Evolutionary conservation across 345 rosid species (phyloP).

Genomic region (Noccaea bulbosa): DNA sequence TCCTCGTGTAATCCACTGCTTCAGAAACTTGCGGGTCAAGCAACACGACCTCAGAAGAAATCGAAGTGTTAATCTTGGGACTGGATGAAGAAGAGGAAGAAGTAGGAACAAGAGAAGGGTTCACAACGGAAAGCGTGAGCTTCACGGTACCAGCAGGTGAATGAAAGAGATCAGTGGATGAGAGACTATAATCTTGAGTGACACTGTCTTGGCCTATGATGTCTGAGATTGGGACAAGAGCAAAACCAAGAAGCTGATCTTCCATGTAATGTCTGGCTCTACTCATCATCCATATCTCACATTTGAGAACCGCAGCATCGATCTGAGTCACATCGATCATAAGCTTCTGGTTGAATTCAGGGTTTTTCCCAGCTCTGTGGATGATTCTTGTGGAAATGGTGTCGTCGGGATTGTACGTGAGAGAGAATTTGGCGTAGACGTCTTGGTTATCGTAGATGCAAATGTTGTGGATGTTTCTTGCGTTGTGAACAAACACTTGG

Average conservation of each 20-base stretch:
- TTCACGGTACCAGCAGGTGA: conserved; percentile 91
- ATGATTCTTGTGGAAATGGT: conserved; percentile 75
- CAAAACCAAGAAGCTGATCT: conserved; percentile 92
- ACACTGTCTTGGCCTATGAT: conserved; percentile 70
- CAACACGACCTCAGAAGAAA: conserved; percentile 82
- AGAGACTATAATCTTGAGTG: conserved; percentile 70
- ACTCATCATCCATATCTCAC: conserved; percentile 98
- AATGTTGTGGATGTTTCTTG: conserved; percentile 95
- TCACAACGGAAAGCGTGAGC: conserved; percentile 63
- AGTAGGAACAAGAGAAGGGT: conserved; percentile 37
- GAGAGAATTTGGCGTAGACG: conserved; percentile 93
- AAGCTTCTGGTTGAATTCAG: conserved; percentile 74
- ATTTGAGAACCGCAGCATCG: conserved; percentile 78
- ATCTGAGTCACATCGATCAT: conserved; percentile 57
- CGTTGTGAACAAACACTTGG: conserved; percentile 80
- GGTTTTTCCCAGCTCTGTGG: conserved; percentile 90
- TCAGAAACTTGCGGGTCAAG: conserved; percentile 64
- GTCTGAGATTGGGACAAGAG: conserved; percentile 74
- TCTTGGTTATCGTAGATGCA: conserved; percentile 97
- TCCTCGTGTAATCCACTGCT: conserved; percentile 75
- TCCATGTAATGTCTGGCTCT: conserved; percentile 84
- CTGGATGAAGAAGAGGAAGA: conserved; percentile 36
- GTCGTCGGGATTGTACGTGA: conserved; percentile 86
- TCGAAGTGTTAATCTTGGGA: conserved; percentile 54
- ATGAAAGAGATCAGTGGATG: conserved; percentile 94